These are phyloP conservation scores for Fraxinus xanthoxyloides DNA, from an alignment of 305 asterid genomes.

Conservation along the genomic window DNA sequence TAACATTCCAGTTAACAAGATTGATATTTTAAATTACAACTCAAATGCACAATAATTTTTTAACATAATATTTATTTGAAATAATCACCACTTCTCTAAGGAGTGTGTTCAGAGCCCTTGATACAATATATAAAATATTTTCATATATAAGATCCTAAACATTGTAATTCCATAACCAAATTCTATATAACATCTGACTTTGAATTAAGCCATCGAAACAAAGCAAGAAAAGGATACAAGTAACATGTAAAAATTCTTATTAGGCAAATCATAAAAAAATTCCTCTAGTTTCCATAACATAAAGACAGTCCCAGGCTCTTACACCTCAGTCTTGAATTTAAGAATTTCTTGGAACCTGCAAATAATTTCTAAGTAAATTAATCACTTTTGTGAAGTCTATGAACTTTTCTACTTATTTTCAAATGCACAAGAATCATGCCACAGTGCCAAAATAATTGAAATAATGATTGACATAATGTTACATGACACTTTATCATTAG, in stretches of 20 bases:
- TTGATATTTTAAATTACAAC: neutral
- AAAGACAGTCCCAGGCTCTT: constrained; percentile 4
- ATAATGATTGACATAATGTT: no score
- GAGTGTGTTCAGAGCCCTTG: neutral
- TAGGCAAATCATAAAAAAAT: neutral
- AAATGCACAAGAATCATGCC: neutral
- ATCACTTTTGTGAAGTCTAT: neutral
- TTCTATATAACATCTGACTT: neutral
- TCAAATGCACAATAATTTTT: neutral
- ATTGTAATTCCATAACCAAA: neutral
- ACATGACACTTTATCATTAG: no score
- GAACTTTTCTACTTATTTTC: neutral
- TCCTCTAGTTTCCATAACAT: neutral
- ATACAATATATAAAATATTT: neutral
- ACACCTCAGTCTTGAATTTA: constrained; percentile 17
- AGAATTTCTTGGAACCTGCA: constrained; percentile 35
- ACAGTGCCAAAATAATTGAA: no score
- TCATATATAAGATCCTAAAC: neutral
- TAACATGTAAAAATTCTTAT: neutral
- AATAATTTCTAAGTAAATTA: constrained; percentile 15
- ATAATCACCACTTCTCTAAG: neutral
- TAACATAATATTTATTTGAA: neutral
- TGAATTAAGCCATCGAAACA: neutral
- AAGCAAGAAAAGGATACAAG: constrained; percentile 9
- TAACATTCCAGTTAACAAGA: no score